Evolutionary conservation across 192 early-diverging fungal species (phyloP).

Genomic region (Pilobolus umbonatus): DNA sequence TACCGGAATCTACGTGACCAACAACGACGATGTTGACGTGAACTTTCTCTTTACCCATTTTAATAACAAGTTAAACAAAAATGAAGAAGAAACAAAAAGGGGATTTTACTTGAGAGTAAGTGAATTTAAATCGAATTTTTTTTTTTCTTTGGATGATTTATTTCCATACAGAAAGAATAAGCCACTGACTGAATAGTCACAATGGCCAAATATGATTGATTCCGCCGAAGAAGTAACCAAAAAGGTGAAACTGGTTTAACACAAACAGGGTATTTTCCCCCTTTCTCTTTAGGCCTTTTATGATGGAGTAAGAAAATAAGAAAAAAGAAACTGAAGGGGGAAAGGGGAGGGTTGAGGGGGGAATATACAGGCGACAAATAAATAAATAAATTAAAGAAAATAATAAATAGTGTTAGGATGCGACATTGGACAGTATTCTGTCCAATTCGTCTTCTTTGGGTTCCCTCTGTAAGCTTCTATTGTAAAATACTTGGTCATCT

Average conservation of each 20-base stretch:
- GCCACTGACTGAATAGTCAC: background rate
- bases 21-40: constrained; percentile 95
- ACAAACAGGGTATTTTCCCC: no score
- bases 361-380: background rate
- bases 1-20: constrained; percentile 99
- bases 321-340: background rate
- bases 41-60: constrained; percentile 75
- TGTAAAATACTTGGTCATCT: constrained; percentile 68
- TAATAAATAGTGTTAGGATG: background rate
- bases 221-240: no score
- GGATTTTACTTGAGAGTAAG: background rate
- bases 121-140: background rate
- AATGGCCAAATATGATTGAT: no score
- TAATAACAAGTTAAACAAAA: constrained; percentile 12
- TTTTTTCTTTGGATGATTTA: background rate
- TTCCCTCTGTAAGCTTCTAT: constrained; percentile 70
- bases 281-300: background rate
- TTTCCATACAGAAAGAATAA: background rate
- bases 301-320: background rate
- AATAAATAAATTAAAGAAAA: background rate
- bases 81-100: background rate
- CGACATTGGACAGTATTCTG: background rate
- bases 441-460: constrained; percentile 47
- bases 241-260: no score
- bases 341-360: background rate